Conservation (phyloP, 2,329 filamentous ascomycete species). For the Arthrocladium fulminans region DNA sequence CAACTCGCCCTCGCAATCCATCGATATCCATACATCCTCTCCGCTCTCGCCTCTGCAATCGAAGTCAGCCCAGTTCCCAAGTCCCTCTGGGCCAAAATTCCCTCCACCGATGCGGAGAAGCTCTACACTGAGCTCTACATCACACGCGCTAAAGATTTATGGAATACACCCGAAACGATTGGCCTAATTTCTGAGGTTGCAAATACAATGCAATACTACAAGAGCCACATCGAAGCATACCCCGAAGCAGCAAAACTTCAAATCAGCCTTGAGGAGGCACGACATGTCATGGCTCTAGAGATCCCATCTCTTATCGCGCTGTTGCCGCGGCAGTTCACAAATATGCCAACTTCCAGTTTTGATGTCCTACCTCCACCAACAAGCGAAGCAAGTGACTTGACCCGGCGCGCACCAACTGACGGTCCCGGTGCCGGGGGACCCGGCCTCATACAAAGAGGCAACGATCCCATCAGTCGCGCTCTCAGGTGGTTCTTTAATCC, state of each 20-base stretch:
- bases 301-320: conserved; percentile 60
- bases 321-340: conserved; percentile 58
- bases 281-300: conserved; percentile 72
- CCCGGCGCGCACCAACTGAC: conserved; percentile 16
- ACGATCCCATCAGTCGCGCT: conserved; percentile 15
- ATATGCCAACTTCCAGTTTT: conserved; percentile 60
- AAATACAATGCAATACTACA: conserved; percentile 43
- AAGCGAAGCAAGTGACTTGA: conserved; percentile 18
- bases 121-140: conserved; percentile 71
- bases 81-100: conserved; percentile 70
- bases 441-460: conserved; percentile 13
- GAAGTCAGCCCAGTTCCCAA: conserved; percentile 67
- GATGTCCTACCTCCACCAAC: conserved; percentile 67
- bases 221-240: conserved; percentile 32
- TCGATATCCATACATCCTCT: conserved; percentile 75
- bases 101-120: conserved; percentile 55
- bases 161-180: conserved; percentile 68
- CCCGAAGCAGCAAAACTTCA: conserved; percentile 35
- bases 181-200: conserved; percentile 62
- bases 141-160: conserved; percentile 67
- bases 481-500: conserved; percentile 20
- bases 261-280: conserved; percentile 52
- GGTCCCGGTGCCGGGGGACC: conserved; percentile 10
- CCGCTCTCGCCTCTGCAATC: conserved; percentile 68
- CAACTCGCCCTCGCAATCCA: conserved; percentile 60